A percentile compares a stretch with the other conserved stretches of the same genome.
phyloP scores from a whole-genome alignment of 805 yeast species.

The Metschnikowia continentalis region DNA sequence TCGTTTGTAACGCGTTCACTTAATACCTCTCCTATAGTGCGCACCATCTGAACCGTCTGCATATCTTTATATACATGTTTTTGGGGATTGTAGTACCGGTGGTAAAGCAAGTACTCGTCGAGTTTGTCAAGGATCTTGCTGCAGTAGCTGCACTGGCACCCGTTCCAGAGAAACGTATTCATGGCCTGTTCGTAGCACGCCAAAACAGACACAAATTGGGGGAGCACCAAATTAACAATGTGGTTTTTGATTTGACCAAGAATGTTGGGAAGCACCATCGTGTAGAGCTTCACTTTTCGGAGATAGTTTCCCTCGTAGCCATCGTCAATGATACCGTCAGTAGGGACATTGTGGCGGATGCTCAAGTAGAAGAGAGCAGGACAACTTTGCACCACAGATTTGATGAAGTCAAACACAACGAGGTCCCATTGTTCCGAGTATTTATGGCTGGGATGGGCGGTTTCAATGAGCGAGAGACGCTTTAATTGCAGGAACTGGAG shows the following conservation, averaged over 20 bases:
- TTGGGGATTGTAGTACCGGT: constrained; percentile 50
- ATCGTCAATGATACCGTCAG: constrained; percentile 44
- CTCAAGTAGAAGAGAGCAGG: constrained; percentile 33
- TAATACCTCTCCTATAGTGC: constrained; percentile 45
- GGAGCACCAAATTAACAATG: constrained; percentile 48
- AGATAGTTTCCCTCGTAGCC: constrained; percentile 73
- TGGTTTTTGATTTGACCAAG: constrained; percentile 19
- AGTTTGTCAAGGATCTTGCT: constrained; percentile 43
- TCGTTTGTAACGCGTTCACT: constrained; percentile 12
- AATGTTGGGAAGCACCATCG: constrained; percentile 42
- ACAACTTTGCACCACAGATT: constrained; percentile 21
- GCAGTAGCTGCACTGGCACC: constrained; percentile 64
- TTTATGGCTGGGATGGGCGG: constrained; percentile 26
- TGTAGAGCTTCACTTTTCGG: constrained; percentile 53
- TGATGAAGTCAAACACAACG: constrained; percentile 33
- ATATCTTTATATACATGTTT: constrained; percentile 53
- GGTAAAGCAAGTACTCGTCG: constrained; percentile 61
- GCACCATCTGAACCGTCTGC: constrained; percentile 54
- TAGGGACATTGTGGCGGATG: constrained; percentile 57
- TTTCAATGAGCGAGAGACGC: constrained; percentile 34
- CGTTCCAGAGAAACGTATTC: constrained; percentile 73
- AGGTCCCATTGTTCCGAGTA: constrained; percentile 54
- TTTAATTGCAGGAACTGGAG: constrained; percentile 26
- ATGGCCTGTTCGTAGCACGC: constrained; percentile 68
- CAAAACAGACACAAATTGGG: constrained; percentile 55